Conservation (phyloP, 2,329 filamentous ascomycete genomes). For the Dothistroma septosporum region DNA sequence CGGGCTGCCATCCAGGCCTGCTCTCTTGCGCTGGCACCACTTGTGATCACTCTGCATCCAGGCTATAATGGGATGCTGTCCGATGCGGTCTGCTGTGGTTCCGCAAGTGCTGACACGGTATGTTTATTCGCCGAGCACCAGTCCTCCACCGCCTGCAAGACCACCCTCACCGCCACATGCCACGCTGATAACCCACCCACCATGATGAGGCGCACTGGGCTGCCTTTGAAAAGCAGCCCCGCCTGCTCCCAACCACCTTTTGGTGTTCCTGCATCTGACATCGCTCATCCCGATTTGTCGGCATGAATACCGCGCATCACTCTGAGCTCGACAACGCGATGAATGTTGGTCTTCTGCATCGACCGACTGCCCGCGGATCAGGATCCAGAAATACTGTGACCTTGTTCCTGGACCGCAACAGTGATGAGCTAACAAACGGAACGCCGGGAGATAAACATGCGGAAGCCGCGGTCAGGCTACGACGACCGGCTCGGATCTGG, state of each 20-base stretch:
- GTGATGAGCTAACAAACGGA: not conserved
- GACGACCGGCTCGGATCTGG: not conserved
- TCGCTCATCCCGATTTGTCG: too few species aligned
- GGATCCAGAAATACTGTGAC: not conserved
- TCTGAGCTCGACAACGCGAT: not conserved
- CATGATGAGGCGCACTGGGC: not conserved
- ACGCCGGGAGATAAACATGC: not conserved
- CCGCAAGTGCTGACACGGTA: not conserved
- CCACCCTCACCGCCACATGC: not conserved
- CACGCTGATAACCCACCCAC: not conserved
- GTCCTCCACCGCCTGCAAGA: not conserved
- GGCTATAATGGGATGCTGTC: not conserved
- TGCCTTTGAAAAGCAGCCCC: too few species aligned
- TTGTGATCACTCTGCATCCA: not conserved
- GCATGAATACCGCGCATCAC: not conserved
- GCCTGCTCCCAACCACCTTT: too few species aligned
- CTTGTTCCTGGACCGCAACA: not conserved
- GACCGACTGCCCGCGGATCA: not conserved
- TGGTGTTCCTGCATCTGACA: too few species aligned
- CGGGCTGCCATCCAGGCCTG: too few species aligned
- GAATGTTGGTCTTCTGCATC: not conserved
- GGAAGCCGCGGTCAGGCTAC: not conserved
- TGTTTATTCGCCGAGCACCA: not conserved
- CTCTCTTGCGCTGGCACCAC: too few species aligned
- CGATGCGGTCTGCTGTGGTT: not conserved